Evolutionary conservation across 768 basidiomycete genomes (phyloP).

Genomic region (Mycena crocata): DNA sequence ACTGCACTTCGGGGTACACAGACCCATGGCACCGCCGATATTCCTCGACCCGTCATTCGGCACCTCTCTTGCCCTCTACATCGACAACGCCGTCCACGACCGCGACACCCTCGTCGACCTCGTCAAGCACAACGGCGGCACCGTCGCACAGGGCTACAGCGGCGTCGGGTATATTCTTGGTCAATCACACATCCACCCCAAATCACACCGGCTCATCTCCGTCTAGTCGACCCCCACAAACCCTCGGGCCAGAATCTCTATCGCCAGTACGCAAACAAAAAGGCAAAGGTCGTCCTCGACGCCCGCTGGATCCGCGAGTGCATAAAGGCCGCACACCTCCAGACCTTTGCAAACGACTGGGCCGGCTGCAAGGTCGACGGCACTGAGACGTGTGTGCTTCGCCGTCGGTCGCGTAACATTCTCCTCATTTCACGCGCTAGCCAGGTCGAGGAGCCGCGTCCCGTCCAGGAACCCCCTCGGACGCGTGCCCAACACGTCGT

Average conservation of each 20-base stretch:
- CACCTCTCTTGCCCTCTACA: constrained; percentile 76
- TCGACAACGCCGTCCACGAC: constrained; percentile 85
- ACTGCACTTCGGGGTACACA: too few species aligned
- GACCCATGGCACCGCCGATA: constrained; percentile 42
- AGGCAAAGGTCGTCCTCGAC: constrained; percentile 81
- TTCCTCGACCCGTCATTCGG: constrained; percentile 90
- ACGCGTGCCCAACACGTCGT: constrained; percentile 28
- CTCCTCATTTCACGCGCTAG: constrained; percentile 2
- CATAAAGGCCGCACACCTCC: constrained; percentile 72
- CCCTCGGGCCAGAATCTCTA: constrained; percentile 85
- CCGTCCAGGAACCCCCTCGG: constrained; percentile 9
- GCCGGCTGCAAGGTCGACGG: constrained; percentile 86
- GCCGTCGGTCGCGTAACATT: constrained; percentile 2
- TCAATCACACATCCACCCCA: constrained; percentile 46
- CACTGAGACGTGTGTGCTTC: constrained; percentile 67
- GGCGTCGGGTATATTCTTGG: constrained; percentile 85
- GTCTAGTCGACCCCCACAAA: constrained; percentile 80
- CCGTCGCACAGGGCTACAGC: constrained; percentile 80
- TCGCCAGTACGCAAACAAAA: constrained; percentile 83
- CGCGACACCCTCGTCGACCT: constrained; percentile 71
- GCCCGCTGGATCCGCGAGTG: constrained; percentile 85
- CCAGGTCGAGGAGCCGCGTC: constrained; percentile 17
- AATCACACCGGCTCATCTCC: constrained; percentile 24
- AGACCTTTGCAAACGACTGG: constrained; percentile 82
- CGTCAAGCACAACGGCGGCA: constrained; percentile 79